Conservation (phyloP, 1,284 basidiomycete genomes). For the Takashimella tepidaria region DNA sequence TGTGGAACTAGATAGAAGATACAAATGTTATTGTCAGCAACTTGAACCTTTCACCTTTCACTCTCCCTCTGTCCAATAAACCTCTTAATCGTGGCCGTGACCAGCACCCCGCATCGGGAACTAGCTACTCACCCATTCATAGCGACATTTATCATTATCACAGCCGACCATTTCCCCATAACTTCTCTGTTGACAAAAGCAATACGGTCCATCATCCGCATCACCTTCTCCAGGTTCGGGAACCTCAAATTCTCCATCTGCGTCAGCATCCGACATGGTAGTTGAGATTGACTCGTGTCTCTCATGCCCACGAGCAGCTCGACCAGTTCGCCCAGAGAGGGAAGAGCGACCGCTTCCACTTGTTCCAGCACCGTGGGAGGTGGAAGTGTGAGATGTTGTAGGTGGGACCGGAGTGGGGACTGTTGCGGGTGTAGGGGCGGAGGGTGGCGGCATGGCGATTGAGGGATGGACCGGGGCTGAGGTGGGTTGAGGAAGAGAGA, state of each 20-base stretch:
- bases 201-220: slow-evolving; percentile 63
- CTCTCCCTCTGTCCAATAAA: not conserved
- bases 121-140: slow-evolving; percentile 77
- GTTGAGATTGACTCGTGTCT: slow-evolving; percentile 15
- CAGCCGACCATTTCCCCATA: slow-evolving; percentile 96
- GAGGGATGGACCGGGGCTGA: slow-evolving; percentile 13
- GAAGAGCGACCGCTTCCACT: not conserved
- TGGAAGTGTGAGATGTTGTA: too few species aligned
- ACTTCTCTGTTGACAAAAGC: slow-evolving; percentile 78
- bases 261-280: slow-evolving; percentile 20
- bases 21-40: slow-evolving; percentile 8
- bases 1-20: slow-evolving; percentile 87
- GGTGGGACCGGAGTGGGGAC: slow-evolving; percentile 13
- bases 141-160: slow-evolving; percentile 73
- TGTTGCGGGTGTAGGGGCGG: slow-evolving; percentile 8
- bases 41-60: not conserved
- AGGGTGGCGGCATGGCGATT: slow-evolving; percentile 28
- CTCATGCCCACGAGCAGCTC: too few species aligned
- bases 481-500: slow-evolving; percentile 24
- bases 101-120: too few species aligned
- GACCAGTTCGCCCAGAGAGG: slow-evolving; percentile 3
- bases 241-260: slow-evolving; percentile 24
- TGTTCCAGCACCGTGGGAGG: slow-evolving; percentile 5
- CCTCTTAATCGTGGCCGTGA: not conserved
- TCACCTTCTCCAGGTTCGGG: slow-evolving; percentile 27